Percentiles rank a stretch among this genome's conserved stretches.
Evolutionary conservation across 2,329 filamentous ascomycete genomes (phyloP).

Genomic region (Neopestalotiopsis sp.): DNA sequence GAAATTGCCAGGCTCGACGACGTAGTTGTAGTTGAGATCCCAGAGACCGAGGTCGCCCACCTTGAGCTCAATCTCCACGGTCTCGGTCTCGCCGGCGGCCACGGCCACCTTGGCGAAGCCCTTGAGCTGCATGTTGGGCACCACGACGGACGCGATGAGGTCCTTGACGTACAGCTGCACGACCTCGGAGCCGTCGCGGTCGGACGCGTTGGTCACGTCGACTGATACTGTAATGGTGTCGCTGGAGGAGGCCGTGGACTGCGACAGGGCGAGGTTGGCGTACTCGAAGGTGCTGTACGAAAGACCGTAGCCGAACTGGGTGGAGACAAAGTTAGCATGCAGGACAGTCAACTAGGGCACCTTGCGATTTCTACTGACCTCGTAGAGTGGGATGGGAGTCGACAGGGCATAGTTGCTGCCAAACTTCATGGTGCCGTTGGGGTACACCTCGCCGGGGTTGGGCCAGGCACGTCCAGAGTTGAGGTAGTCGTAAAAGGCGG

Average conservation of each 20-base stretch:
- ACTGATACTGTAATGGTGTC: constrained; percentile 65
- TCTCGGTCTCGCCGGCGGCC: constrained; percentile 62
- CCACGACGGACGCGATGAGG: constrained; percentile 63
- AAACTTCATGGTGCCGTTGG: constrained; percentile 67
- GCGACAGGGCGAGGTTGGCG: constrained; percentile 55
- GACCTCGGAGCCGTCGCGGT: constrained; percentile 66
- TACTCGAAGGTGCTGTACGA: constrained; percentile 71
- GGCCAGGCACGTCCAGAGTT: constrained; percentile 65
- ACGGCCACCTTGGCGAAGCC: constrained; percentile 71
- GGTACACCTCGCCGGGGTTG: constrained; percentile 56
- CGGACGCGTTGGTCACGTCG: constrained; percentile 64
- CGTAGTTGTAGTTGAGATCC: constrained; percentile 45
- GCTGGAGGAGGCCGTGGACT: constrained; percentile 46
- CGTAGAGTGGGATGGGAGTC: constrained; percentile 63
- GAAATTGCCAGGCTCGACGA: constrained; percentile 73
- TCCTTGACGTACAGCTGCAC: constrained; percentile 73
- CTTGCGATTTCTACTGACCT: constrained; percentile 25
- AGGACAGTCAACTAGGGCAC: neutral
- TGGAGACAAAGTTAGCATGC: neutral
- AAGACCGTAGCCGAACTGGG: constrained; percentile 67
- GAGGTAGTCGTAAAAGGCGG: constrained; percentile 74
- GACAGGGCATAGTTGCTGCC: constrained; percentile 69
- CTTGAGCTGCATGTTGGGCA: constrained; percentile 68
- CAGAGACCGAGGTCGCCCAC: constrained; percentile 64
- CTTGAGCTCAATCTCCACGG: constrained; percentile 52